These are phyloP conservation scores for Ziziphus jujuba DNA, from an alignment of 306 rosid species.

Conservation along the genomic window DNA sequence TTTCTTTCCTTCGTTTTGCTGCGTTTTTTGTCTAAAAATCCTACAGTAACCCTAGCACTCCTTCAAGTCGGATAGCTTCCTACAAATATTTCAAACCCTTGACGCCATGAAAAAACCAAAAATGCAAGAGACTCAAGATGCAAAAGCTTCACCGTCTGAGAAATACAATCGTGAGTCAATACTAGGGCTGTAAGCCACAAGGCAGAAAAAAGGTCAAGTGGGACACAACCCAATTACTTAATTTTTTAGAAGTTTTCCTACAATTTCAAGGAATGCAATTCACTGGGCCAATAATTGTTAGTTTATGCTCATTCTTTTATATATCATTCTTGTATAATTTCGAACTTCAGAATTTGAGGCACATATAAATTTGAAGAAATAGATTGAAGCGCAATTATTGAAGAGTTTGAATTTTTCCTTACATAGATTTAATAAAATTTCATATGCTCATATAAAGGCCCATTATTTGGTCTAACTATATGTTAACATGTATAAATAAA, in stretches of 20 bases:
- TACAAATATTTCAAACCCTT: slow-evolving; percentile 59
- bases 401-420: neutral
- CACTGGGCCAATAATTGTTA: neutral
- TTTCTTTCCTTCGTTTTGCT: no score
- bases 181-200: slow-evolving; percentile 66
- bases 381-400: neutral
- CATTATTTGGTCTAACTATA: no score
- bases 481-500: no score
- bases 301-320: neutral
- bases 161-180: slow-evolving; percentile 88
- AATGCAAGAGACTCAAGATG: slow-evolving; percentile 37
- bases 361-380: slow-evolving; percentile 5
- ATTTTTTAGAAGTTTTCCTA: neutral
- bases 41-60: slow-evolving; percentile 69
- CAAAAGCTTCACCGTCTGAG: slow-evolving; percentile 52
- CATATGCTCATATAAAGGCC: no score
- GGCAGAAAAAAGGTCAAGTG: neutral
- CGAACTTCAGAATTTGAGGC: neutral
- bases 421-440: no score
- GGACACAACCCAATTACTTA: neutral
- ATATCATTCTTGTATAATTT: slow-evolving; percentile 24
- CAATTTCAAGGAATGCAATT: slow-evolving; percentile 5
- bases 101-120: slow-evolving; percentile 56
- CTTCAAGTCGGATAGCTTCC: slow-evolving; percentile 44
- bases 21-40: no score